Evolutionary conservation across 805 yeast genomes (phyloP), one percentile per base, ranked within the genome.

Genomic region (Candida coleopterorum): DNA sequence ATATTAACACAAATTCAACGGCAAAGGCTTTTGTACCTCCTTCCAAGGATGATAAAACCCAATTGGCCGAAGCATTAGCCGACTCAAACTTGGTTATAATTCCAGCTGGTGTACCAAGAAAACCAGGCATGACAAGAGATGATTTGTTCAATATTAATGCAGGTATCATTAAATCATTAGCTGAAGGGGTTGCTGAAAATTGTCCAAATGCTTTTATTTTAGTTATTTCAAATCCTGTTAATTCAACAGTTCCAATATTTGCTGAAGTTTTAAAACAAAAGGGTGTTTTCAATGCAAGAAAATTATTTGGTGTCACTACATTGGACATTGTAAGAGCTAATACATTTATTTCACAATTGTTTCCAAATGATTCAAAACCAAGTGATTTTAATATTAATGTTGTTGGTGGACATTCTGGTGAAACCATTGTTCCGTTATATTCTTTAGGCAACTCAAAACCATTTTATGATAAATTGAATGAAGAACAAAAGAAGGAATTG

Each of bases 341-440:
- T 60, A 80, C 87, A 30, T 87, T 86, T 60, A 64, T 81, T 43
- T 72, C 86, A 30, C 78, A 77, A 49, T 61, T 77, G 33, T 64
- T 64, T 38, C 68, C 70, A 26, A 56, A 48, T 16, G 64, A 62
- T 21, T 44, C 69, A 37, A 63, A 67, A 44, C 70, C 77, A 44
- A 71, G 85, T 35, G 67, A 73, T 46, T 72, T 67, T 46, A 73
- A 72, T 48, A 68, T 86, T 38, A 80, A 87, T 15, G 96, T 89
- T 37, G 70, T 88, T 48, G 97, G 96, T 44, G 97, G 97, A 36
- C 97, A 88, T 71, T 85, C 95, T 22, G 96, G 96, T 46, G 90
- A 83, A 56, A 88, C 96, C 34, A 88, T 88, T 55, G 93, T 88
- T 28, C 97, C 97, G 37, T 71, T 88, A 48, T 76, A 81, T 58